Percentiles rank a stretch among this genome's conserved stretches.
Conservation (phyloP, 2,329 filamentous ascomycete genomes). For the Colletotrichum cereale region DNA sequence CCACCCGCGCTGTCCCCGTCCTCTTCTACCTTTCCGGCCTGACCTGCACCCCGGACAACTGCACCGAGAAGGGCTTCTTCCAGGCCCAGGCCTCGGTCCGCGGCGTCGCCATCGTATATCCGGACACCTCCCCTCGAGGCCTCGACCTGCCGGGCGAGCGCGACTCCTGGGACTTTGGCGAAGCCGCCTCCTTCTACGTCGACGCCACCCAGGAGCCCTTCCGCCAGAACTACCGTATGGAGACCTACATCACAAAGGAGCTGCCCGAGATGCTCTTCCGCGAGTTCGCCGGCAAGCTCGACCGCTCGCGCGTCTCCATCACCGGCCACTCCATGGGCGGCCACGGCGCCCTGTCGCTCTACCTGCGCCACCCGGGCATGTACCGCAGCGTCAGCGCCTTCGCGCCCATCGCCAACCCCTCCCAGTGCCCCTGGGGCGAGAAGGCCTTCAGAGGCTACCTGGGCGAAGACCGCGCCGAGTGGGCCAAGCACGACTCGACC, state of each 20-base stretch:
- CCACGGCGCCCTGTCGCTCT: constrained; percentile 93
- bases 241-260: constrained; percentile 90
- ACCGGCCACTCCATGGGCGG: constrained; percentile 98
- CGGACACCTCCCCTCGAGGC: constrained; percentile 93
- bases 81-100: constrained; percentile 83
- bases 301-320: constrained; percentile 80
- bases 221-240: constrained; percentile 88
- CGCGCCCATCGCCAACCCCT: constrained; percentile 89
- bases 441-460: constrained; percentile 96
- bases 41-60: constrained; percentile 93
- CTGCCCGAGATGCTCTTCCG: constrained; percentile 83
- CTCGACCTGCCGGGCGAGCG: constrained; percentile 86
- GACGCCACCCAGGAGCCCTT: constrained; percentile 85
- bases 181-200: constrained; percentile 93
- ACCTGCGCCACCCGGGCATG: constrained; percentile 88
- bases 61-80: constrained; percentile 88
- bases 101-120: constrained; percentile 93
- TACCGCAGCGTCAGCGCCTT: constrained; percentile 93
- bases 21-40: constrained; percentile 94
- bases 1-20: constrained; percentile 75
- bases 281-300: constrained; percentile 76
- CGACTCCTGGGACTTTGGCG: constrained; percentile 91
- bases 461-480: constrained; percentile 79
- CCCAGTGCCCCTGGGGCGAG: constrained; percentile 89
- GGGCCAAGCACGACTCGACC: constrained; percentile 92